A percentile compares a stretch with the other conserved stretches of the same genome.
Evolutionary conservation across 495 filamentous ascomycete species (phyloP).

Genomic region (Evernia prunastri): DNA sequence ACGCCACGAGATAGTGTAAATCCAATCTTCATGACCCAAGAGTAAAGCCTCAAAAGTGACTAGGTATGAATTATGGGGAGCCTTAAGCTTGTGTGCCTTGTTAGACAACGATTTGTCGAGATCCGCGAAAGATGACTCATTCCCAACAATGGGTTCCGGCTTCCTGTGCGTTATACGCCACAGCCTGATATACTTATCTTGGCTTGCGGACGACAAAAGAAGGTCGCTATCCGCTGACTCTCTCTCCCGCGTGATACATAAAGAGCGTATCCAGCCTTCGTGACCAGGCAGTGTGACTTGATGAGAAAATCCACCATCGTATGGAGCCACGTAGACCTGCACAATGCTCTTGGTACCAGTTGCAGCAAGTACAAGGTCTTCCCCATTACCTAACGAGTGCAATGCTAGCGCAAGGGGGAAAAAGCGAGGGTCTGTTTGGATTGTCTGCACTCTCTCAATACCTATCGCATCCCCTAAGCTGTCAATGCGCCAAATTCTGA

Average conservation of each 20-base stretch:
- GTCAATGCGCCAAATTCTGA: constrained; percentile 68
- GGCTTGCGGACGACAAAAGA: constrained; percentile 85
- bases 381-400: constrained; percentile 43
- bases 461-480: constrained; percentile 30
- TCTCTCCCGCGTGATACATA: constrained; percentile 66
- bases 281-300: constrained; percentile 80
- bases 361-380: constrained; percentile 61
- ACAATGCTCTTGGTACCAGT: constrained; percentile 73
- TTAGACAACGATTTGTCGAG: constrained; percentile 66
- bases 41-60: constrained; percentile 92
- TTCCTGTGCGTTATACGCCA: constrained; percentile 77
- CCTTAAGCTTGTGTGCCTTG: constrained; percentile 70
- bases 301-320: constrained; percentile 51
- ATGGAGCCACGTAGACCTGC: constrained; percentile 61
- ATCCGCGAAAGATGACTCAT: constrained; percentile 21
- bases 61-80: constrained; percentile 55
- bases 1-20: constrained; percentile 79
- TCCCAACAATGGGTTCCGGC: constrained; percentile 12
- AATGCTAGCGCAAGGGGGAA: constrained; percentile 74
- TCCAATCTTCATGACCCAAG: constrained; percentile 96
- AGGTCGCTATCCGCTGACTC: constrained; percentile 54
- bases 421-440: constrained; percentile 66
- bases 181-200: constrained; percentile 94
- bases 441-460: constrained; percentile 56
- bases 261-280: constrained; percentile 87